A percentile compares a stretch with the other conserved stretches of the same genome.
These are phyloP conservation scores for Pseudophaeomoniella oleicola DNA, from an alignment of 2,329 filamentous ascomycete species.

Conservation along the genomic window DNA sequence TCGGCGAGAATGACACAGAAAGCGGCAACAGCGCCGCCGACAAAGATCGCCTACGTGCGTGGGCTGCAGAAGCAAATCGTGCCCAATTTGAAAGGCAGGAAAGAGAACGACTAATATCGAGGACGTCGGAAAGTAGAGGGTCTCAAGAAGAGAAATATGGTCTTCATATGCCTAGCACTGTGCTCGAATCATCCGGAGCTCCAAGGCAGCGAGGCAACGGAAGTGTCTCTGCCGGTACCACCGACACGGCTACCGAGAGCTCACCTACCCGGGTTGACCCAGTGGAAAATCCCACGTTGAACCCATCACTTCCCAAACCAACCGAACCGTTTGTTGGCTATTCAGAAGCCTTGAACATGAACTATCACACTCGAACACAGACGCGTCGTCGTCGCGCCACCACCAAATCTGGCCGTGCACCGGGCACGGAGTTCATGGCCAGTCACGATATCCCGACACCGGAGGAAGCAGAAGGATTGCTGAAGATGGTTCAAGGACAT, in stretches of 20 bases:
- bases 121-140: background rate
- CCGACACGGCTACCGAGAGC: constrained; percentile 13
- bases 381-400: constrained; percentile 27
- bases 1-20: constrained; percentile 9
- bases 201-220: background rate
- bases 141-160: background rate
- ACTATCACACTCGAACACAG: constrained; percentile 17
- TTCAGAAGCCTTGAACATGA: constrained; percentile 24
- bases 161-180: background rate
- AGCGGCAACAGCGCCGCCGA: constrained; percentile 9
- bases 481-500: constrained; percentile 72
- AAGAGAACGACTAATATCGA: constrained; percentile 9
- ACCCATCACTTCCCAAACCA: constrained; percentile 5
- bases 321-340: constrained; percentile 18
- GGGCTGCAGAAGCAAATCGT: constrained; percentile 18
- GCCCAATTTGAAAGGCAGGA: constrained; percentile 20
- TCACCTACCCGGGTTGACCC: constrained; percentile 14
- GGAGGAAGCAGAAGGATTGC: constrained; percentile 65
- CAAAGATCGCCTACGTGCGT: constrained; percentile 20
- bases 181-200: background rate
- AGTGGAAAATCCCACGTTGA: constrained; percentile 18
- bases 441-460: constrained; percentile 63
- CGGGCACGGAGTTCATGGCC: constrained; percentile 27
- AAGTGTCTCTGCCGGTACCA: constrained; percentile 4
- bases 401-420: constrained; percentile 24